A percentile compares a stretch with the other conserved stretches of the same genome.
Conservation (phyloP, 2,329 filamentous ascomycete genomes). For the Ophiobolus disseminans region DNA sequence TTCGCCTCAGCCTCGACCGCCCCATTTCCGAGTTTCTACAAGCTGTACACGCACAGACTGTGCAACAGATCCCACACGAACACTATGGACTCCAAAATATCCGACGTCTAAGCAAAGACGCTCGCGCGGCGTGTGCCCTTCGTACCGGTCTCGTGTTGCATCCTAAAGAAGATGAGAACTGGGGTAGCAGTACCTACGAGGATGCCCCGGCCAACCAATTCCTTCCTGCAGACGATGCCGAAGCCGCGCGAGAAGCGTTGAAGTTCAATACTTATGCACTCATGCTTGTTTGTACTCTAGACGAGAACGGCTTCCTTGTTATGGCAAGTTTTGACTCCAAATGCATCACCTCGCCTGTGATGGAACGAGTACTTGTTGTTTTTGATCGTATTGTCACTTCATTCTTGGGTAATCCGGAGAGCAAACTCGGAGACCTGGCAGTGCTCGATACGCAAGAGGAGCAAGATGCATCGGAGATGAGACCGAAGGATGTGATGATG, state of each 20-base stretch:
- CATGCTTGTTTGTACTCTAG: slow-evolving; percentile 70
- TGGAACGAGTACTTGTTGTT: slow-evolving; percentile 62
- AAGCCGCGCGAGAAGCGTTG: slow-evolving; percentile 66
- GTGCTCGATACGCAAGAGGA: slow-evolving; percentile 38
- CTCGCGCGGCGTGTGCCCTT: slow-evolving; percentile 44
- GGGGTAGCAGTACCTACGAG: slow-evolving; percentile 20
- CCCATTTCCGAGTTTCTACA: slow-evolving; percentile 62
- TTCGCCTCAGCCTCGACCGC: slow-evolving; percentile 54
- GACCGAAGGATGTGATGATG: slow-evolving; percentile 27
- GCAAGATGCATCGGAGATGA: slow-evolving; percentile 34
- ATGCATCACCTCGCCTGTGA: slow-evolving; percentile 60
- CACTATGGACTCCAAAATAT: slow-evolving; percentile 69
- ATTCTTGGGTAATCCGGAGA: slow-evolving; percentile 54
- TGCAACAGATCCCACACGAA: slow-evolving; percentile 68
- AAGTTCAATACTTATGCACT: slow-evolving; percentile 66
- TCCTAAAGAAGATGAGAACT: slow-evolving; percentile 41
- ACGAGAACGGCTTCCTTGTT: slow-evolving; percentile 62
- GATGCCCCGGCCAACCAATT: slow-evolving; percentile 58
- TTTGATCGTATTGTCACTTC: slow-evolving; percentile 60
- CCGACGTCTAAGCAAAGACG: slow-evolving; percentile 50
- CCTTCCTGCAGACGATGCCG: slow-evolving; percentile 62
- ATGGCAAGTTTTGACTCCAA: slow-evolving; percentile 71
- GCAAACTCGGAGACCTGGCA: slow-evolving; percentile 37
- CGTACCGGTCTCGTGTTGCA: slow-evolving; percentile 49
- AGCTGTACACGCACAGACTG: slow-evolving; percentile 63